Evolutionary conservation across 345 rosid species (phyloP), one percentile per base, ranked within the genome.

Genomic region (Pistacia atlantica): DNA sequence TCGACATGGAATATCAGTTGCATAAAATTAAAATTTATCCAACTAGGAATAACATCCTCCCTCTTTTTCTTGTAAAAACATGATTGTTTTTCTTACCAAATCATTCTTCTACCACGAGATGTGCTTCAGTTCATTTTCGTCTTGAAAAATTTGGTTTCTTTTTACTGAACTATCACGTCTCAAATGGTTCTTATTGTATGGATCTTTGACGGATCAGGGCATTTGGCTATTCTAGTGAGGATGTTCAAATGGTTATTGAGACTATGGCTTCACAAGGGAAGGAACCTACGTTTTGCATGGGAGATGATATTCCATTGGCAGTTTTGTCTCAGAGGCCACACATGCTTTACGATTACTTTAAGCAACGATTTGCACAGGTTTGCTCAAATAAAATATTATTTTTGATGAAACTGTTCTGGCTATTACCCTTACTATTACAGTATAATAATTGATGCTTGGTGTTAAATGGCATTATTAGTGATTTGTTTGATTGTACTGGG

Each of bases 281-380:
- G 84, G 99, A 95, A 79, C 98, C 99, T 63, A 95, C 98, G 45
- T 95, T 93, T 89, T 95, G 98, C 83, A 93, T 93, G 98, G 98
- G 97, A 4, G 97, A 93, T 84, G 97, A 93, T 83, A 90, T 86
- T 85, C 98, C 97, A 1, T 75, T 95, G 78, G 98, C 98, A 65
- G 86, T 88, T 66, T 72, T 95, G 84, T 96, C 98, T 73, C 99
- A 90, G 76, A 93, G 76, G 84, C 88, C 95, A 12, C 99, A 96
- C 64, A 85, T 93, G 97, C 97, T 95, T 76, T 95, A 88, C 60
- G 99, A 95, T 88, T 95, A 95, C 78, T 95, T 95, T 79, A 95
- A 96, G 89, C 99, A 96, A 87, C 90, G 99, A 71, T 96, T 96
- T 92, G 99, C 99, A 5, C 99, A 95, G 98, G 98, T 92, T 74